A percentile compares a stretch with the other conserved stretches of the same genome.
Evolutionary conservation across 768 basidiomycete genomes (phyloP).

Genomic region (Mycena chlorophos): DNA sequence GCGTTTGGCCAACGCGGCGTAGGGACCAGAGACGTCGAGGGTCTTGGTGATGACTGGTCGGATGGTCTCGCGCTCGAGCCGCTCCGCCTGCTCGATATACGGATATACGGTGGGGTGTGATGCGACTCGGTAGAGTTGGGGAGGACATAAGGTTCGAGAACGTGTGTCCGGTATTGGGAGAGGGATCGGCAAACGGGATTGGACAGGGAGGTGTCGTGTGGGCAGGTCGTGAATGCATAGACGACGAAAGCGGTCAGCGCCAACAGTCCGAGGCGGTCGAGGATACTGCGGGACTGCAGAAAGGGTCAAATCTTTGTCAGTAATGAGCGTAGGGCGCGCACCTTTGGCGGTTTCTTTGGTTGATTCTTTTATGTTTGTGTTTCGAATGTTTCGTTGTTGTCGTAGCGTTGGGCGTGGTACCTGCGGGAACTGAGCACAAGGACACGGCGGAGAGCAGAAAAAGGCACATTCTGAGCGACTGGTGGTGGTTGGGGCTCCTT

Average conservation of each 20-base stretch:
- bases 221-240: constrained; percentile 56
- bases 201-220: constrained; percentile 42
- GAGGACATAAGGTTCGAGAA: constrained; percentile 72
- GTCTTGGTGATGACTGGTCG: constrained; percentile 28
- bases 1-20: constrained; percentile 14
- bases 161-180: constrained; percentile 55
- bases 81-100: constrained; percentile 45
- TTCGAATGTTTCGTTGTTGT: not conserved
- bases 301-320: not conserved
- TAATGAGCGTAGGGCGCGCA: not conserved
- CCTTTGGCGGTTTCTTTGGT: not conserved
- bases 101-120: constrained; percentile 57
- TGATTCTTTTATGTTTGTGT: not conserved
- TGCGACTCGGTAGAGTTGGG: constrained; percentile 55
- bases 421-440: not conserved
- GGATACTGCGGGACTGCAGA: constrained; percentile 29
- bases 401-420: too few species aligned
- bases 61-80: constrained; percentile 37
- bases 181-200: constrained; percentile 64
- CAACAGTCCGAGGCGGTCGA: constrained; percentile 47
- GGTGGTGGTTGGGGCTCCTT: not conserved
- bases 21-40: constrained; percentile 5
- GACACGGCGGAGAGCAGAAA: too few species aligned
- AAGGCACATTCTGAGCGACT: not conserved
- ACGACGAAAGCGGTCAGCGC: constrained; percentile 48